Evolutionary conservation across 441 rosid species (phyloP).

Genomic region (Melastoma candidum): DNA sequence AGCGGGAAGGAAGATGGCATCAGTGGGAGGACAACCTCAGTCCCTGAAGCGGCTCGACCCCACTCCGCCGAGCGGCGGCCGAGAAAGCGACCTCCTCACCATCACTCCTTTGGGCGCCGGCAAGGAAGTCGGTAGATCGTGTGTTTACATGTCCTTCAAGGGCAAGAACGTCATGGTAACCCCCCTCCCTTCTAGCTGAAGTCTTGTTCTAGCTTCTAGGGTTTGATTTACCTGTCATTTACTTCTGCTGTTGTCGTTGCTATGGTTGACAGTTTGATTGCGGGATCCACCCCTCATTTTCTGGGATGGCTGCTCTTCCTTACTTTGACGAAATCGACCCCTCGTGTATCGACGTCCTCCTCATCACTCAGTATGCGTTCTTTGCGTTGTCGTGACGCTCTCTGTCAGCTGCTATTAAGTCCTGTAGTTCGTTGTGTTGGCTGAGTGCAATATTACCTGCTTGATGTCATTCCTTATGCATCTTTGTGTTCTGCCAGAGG

Average conservation of each 20-base stretch:
- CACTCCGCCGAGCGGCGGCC: slow-evolving; percentile 20
- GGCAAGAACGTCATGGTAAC: slow-evolving; percentile 63
- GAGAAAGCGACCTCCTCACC: slow-evolving; percentile 72
- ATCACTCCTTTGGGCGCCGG: slow-evolving; percentile 84
- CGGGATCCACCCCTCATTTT: slow-evolving; percentile 80
- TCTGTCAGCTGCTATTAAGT: too few relatives aligned
- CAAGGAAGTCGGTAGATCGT: slow-evolving; percentile 87
- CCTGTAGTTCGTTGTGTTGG: too few relatives aligned
- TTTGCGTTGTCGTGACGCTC: background rate
- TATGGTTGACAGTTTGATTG: slow-evolving; percentile 48
- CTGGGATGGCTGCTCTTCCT: slow-evolving; percentile 91
- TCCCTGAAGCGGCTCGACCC: slow-evolving; percentile 56
- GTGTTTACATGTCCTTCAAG: slow-evolving; percentile 73
- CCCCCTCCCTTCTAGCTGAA: background rate
- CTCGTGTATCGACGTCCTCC: slow-evolving; percentile 69
- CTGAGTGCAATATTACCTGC: too few relatives aligned
- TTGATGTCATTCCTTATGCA: too few relatives aligned
- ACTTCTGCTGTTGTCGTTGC: background rate
- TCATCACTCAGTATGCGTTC: slow-evolving; percentile 63
- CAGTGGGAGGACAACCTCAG: slow-evolving; percentile 24
- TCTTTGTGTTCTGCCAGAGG: too few relatives aligned
- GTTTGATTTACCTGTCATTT: background rate
- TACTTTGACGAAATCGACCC: slow-evolving; percentile 96
- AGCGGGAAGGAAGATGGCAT: slow-evolving; percentile 26
- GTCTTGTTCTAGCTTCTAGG: background rate